These are phyloP conservation scores for Boletus sensibilis DNA, from an alignment of 768 basidiomycete genomes.

Conservation along the genomic window DNA sequence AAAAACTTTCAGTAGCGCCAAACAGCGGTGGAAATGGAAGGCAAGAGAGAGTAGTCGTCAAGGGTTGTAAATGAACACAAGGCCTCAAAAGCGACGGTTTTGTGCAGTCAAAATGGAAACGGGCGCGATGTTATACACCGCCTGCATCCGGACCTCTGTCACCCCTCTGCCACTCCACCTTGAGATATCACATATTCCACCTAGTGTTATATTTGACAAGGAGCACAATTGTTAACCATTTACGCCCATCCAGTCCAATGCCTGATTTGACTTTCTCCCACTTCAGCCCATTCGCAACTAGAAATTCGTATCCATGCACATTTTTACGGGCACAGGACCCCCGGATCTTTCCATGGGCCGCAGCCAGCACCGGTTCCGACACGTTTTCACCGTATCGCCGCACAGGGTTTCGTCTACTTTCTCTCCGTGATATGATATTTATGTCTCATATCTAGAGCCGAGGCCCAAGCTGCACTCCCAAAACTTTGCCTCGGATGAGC, in stretches of 20 bases:
- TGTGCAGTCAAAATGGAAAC: slow-evolving; percentile 26
- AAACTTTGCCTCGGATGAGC: background rate
- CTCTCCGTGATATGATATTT: background rate
- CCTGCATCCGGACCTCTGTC: slow-evolving; percentile 29
- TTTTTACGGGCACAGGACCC: background rate
- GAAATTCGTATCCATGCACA: slow-evolving; percentile 3
- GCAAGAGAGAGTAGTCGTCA: slow-evolving; percentile 9
- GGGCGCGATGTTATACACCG: slow-evolving; percentile 38
- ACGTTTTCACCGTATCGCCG: background rate
- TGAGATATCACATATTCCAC: background rate
- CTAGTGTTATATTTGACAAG: background rate
- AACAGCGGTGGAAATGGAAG: slow-evolving; percentile 6
- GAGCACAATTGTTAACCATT: no score
- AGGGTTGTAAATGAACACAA: slow-evolving; percentile 24
- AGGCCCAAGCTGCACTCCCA: no score
- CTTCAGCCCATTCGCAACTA: background rate
- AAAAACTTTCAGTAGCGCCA: slow-evolving; percentile 10
- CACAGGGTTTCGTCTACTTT: background rate
- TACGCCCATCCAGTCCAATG: background rate
- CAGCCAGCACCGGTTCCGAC: slow-evolving; percentile 4
- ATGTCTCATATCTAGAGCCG: background rate
- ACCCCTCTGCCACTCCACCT: slow-evolving; percentile 19
- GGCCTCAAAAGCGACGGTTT: slow-evolving; percentile 22
- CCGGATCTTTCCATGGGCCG: background rate
- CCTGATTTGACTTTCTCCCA: background rate